Evolutionary conservation across 108 stramenopile species (phyloP).

Genomic region (Licmophora abbreviata): DNA sequence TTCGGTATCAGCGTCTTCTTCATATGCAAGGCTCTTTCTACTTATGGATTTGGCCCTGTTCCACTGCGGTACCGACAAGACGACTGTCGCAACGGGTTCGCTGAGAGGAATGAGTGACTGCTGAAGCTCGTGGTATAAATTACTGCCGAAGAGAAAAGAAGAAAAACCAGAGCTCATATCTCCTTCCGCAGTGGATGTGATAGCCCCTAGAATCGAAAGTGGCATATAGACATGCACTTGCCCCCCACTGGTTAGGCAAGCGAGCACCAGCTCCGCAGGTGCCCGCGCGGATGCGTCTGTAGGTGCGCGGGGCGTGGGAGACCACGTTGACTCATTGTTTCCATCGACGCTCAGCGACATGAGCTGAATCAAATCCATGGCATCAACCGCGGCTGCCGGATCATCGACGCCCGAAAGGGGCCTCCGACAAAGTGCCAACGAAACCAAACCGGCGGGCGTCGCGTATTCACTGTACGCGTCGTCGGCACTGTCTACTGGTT

Average conservation of each 20-base stretch:
- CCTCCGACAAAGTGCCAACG: conserved; percentile 3
- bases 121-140: conserved; percentile 11
- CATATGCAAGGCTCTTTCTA: background rate
- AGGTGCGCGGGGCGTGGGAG: background rate
- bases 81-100: conserved; percentile 7
- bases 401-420: background rate
- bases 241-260: conserved; percentile 12
- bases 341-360: conserved; percentile 5
- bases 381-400: conserved; percentile 1
- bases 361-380: conserved; percentile 5
- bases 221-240: conserved; percentile 13
- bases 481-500: background rate
- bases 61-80: background rate
- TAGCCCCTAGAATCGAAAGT: conserved; percentile 4
- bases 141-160: conserved; percentile 14
- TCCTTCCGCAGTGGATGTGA: background rate
- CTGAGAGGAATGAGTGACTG: conserved; percentile 7
- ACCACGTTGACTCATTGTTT: background rate
- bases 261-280: conserved; percentile 3
- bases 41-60: background rate
- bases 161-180: conserved; percentile 10
- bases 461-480: background rate
- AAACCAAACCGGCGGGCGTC: background rate
- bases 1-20: background rate
- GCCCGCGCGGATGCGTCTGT: background rate